Conservation (phyloP, 2,329 filamentous ascomycete species). For the Bipolaris gigantea region DNA sequence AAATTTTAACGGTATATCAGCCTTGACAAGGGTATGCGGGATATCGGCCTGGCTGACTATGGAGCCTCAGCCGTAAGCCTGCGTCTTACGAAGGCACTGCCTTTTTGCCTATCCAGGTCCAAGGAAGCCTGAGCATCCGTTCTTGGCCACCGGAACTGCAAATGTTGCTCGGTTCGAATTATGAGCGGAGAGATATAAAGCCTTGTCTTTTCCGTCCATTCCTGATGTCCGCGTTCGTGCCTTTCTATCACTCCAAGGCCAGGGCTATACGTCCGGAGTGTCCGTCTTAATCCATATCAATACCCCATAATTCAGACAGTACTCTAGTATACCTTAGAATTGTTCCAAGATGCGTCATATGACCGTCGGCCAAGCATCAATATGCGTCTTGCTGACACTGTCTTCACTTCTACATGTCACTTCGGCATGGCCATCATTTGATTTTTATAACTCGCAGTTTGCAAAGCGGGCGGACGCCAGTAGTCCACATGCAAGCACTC, state of each 20-base stretch:
- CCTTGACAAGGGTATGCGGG: not conserved
- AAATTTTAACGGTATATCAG: not conserved
- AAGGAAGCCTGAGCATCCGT: not conserved
- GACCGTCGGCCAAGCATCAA: slow-evolving; percentile 5
- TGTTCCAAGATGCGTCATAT: slow-evolving; percentile 5
- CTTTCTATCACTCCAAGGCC: not conserved
- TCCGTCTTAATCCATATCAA: not conserved
- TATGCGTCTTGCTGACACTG: slow-evolving; percentile 9
- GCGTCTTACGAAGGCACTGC: not conserved
- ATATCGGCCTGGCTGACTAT: not conserved
- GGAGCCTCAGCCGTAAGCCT: not conserved
- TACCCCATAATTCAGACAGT: too few relatives aligned
- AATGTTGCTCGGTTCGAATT: not conserved
- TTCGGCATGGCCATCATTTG: slow-evolving; percentile 20
- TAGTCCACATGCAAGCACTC: slow-evolving; percentile 7
- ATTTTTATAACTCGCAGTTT: slow-evolving; percentile 16
- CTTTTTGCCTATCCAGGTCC: not conserved
- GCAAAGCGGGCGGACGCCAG: slow-evolving; percentile 17
- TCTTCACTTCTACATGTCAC: slow-evolving; percentile 9
- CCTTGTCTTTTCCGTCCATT: not conserved
- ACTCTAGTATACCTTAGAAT: too few relatives aligned
- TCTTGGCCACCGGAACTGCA: slow-evolving; percentile 2
- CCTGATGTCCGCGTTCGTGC: not conserved
- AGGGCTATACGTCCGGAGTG: not conserved
- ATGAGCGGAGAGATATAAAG: slow-evolving; percentile 4